Evolutionary conservation across 2,329 filamentous ascomycete genomes (phyloP).

Genomic region (Cladosporium cucumerinum): DNA sequence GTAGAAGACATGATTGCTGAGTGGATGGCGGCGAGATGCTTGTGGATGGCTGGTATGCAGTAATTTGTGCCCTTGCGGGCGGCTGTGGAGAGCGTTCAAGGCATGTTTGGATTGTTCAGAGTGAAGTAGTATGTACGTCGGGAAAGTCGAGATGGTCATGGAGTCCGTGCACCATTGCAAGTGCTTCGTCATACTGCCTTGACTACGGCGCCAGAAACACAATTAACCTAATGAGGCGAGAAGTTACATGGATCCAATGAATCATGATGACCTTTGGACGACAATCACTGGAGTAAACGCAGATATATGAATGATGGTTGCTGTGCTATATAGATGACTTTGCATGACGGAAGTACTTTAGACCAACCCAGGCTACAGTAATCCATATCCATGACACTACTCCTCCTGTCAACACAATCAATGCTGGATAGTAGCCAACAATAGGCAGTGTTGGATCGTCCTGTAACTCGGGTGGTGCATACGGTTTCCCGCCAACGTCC

Average conservation of each 20-base stretch:
- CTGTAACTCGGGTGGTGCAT: conserved; percentile 90
- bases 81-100: conserved; percentile 5
- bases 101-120: conserved; percentile 10
- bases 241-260: too few species aligned
- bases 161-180: not conserved
- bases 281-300: not conserved
- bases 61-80: conserved; percentile 10
- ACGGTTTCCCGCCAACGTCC: conserved; percentile 95
- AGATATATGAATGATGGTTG: not conserved
- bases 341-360: conserved; percentile 98
- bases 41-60: not conserved
- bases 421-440: conserved; percentile 91
- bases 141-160: conserved; percentile 3
- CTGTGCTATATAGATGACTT: conserved; percentile 47
- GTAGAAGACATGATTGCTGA: conserved; percentile 38
- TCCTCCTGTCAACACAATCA: conserved; percentile 79
- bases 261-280: not conserved
- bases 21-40: not conserved
- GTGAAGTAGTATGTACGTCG: conserved; percentile 11
- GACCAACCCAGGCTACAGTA: conserved; percentile 92
- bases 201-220: too few species aligned
- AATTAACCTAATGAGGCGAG: too few species aligned
- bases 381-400: conserved; percentile 99
- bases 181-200: not conserved
- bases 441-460: conserved; percentile 94